These are phyloP conservation scores for Vigna radiata DNA, from an alignment of 306 rosid genomes.

Conservation along the genomic window DNA sequence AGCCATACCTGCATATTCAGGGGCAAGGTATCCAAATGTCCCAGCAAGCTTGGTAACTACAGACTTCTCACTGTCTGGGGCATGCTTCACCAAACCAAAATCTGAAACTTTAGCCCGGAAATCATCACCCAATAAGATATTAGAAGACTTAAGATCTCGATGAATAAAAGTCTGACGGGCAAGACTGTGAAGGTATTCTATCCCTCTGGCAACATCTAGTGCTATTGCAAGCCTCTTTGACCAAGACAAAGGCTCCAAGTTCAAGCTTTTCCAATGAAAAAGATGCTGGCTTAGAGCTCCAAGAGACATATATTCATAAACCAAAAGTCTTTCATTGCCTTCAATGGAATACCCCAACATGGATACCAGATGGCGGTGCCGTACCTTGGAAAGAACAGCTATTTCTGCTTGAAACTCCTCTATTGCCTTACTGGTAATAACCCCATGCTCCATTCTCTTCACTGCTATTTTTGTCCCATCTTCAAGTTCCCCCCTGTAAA, in stretches of 20 bases:
- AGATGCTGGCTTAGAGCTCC: constrained; percentile 91
- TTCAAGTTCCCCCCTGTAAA: constrained; percentile 82
- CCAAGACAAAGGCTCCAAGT: constrained; percentile 78
- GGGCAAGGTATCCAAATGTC: constrained; percentile 92
- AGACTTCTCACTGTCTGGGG: constrained; percentile 75
- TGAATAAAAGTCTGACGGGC: constrained; percentile 81
- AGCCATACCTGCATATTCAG: constrained; percentile 81
- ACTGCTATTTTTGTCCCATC: constrained; percentile 80
- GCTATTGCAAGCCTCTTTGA: constrained; percentile 74
- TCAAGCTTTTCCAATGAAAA: constrained; percentile 76
- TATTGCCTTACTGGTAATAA: constrained; percentile 62
- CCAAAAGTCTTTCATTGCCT: constrained; percentile 80
- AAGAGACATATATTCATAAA: constrained; percentile 80
- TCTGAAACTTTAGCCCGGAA: constrained; percentile 86
- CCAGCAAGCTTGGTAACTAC: constrained; percentile 81
- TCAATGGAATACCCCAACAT: constrained; percentile 71
- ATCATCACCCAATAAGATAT: constrained; percentile 71
- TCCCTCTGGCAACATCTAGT: constrained; percentile 84
- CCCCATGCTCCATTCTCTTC: constrained; percentile 85
- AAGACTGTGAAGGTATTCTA: constrained; percentile 77
- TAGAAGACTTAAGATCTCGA: constrained; percentile 86
- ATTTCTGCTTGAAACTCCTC: constrained; percentile 85
- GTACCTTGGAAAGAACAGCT: constrained; percentile 78
- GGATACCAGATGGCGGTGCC: constrained; percentile 83
- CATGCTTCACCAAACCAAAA: constrained; percentile 85